These are phyloP conservation scores for Stachybotrys chartarum DNA, from an alignment of 2,329 filamentous ascomycete genomes.

Conservation along the genomic window DNA sequence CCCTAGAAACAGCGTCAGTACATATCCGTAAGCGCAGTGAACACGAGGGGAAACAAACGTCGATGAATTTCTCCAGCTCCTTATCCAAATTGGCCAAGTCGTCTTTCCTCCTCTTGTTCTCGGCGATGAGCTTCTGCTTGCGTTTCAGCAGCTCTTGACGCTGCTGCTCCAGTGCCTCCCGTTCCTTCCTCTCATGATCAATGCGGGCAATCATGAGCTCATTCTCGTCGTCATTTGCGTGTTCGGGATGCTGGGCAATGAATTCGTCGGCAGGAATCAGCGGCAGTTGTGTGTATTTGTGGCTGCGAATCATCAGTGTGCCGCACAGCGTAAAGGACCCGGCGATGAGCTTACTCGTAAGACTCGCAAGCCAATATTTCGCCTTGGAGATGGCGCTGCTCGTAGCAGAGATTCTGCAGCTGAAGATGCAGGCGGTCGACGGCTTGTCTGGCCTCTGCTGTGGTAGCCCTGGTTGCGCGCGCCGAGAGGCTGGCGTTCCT, in stretches of 20 bases:
- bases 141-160: constrained; percentile 66
- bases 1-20: constrained; percentile 41
- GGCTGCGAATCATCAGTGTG: constrained; percentile 41
- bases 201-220: constrained; percentile 85
- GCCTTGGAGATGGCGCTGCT: constrained; percentile 81
- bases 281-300: constrained; percentile 81
- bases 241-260: constrained; percentile 66
- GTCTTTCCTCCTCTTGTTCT: constrained; percentile 89
- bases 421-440: constrained; percentile 88
- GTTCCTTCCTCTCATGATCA: constrained; percentile 79
- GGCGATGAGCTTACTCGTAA: constrained; percentile 65
- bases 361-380: constrained; percentile 88
- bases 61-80: constrained; percentile 89
- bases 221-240: constrained; percentile 65
- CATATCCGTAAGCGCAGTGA: background rate
- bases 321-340: background rate
- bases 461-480: constrained; percentile 77
- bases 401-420: constrained; percentile 93
- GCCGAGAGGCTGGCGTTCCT: constrained; percentile 74
- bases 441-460: constrained; percentile 80
- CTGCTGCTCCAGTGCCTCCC: constrained; percentile 78
- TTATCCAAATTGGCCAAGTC: constrained; percentile 86
- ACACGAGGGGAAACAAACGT: constrained; percentile 46
- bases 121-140: constrained; percentile 55
- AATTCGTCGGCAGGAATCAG: constrained; percentile 82